A percentile compares a stretch with the other conserved stretches of the same genome.
Evolutionary conservation across 2,329 filamentous ascomycete species (phyloP).

Genomic region (Sordariomycetes sp.): DNA sequence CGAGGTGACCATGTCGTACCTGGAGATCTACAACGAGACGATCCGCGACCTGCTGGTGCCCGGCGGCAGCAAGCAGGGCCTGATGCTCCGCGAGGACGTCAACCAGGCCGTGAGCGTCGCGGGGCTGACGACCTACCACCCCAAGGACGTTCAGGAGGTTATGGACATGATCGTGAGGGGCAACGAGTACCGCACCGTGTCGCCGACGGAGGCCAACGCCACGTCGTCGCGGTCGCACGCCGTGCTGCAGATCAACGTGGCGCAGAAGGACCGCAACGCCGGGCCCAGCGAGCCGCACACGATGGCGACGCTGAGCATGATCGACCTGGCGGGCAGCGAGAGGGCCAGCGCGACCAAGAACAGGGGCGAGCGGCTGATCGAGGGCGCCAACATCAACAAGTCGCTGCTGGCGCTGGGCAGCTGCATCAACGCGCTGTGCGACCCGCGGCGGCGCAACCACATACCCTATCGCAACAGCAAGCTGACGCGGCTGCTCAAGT

Average conservation of each 20-base stretch:
- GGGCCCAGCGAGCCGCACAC: slow-evolving; percentile 90
- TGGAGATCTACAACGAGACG: slow-evolving; percentile 99
- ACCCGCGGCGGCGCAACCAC: slow-evolving; percentile 82
- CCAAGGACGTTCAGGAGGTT: slow-evolving; percentile 84
- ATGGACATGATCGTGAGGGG: slow-evolving; percentile 99
- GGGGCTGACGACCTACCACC: slow-evolving; percentile 83
- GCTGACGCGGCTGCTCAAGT: slow-evolving; percentile 88
- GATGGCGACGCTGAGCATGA: slow-evolving; percentile 96
- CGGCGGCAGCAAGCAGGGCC: slow-evolving; percentile 66
- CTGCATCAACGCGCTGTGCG: slow-evolving; percentile 97
- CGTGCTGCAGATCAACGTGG: slow-evolving; percentile 92
- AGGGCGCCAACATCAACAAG: slow-evolving; percentile 99
- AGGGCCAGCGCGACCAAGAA: slow-evolving; percentile 96
- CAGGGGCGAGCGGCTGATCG: slow-evolving; percentile 76
- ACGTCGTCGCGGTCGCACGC: slow-evolving; percentile 96
- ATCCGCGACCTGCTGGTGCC: slow-evolving; percentile 92
- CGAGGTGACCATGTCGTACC: slow-evolving; percentile 84
- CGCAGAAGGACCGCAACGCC: slow-evolving; percentile 88
- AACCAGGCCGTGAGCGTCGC: slow-evolving; percentile 88
- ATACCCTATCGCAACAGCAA: slow-evolving; percentile 98
- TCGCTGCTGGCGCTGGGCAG: slow-evolving; percentile 88
- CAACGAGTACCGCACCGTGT: slow-evolving; percentile 91
- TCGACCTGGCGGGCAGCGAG: slow-evolving; percentile 93
- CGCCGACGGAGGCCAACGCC: slow-evolving; percentile 92
- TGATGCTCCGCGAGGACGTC: slow-evolving; percentile 91